Evolutionary conservation across 2,329 filamentous ascomycete genomes (phyloP), one percentile per base, ranked within the genome.

Genomic region (Hypoxylon sp.): DNA sequence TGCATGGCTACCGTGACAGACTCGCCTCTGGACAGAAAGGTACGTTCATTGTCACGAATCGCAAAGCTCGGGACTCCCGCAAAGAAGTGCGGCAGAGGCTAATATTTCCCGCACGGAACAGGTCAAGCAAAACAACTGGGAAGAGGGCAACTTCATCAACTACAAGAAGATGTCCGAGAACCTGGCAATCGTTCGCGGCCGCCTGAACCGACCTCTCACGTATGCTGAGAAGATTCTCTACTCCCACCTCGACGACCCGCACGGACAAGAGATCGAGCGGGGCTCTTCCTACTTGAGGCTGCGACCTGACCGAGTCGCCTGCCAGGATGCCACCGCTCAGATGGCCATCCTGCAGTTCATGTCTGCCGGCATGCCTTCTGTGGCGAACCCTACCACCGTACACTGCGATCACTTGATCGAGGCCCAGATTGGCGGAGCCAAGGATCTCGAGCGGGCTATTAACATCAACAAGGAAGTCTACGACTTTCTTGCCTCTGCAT

Each of bases 291-390:
- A 99, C 81, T 87, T 99, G 68, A 97, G 94, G 83, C 88, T 99
- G 69, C 91, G 95, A 67, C 95, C 95, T 56, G 95, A 99, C 76
- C 91, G 95, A 78, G 95, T 99, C 72, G 95, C 95, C 78, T 98
- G 95, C 85, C 95, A 99, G 84, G 95, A 99, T 86, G 95, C 95
- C 75, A 98, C 95, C 60, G 95, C 95, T 65, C 95, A 99, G 85
- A 99, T 99, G 95, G 95, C 95, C 66, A 97, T 99, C 69, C 85
- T 99, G 58, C 95, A 99, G 83, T 99, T 99, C 86, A 99, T 99
- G 93, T 97, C 92, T 53, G 94, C 95, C 60, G 94, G 94, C 77
- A 94, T 99, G 91, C 91, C 92, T 67, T 88, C 89, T 20, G 95
- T 98, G 62, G 93, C 93, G 64, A 98, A 96, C 72, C 95, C 95